Evolutionary conservation across 345 rosid genomes (phyloP).

Genomic region (Psidium guajava): DNA sequence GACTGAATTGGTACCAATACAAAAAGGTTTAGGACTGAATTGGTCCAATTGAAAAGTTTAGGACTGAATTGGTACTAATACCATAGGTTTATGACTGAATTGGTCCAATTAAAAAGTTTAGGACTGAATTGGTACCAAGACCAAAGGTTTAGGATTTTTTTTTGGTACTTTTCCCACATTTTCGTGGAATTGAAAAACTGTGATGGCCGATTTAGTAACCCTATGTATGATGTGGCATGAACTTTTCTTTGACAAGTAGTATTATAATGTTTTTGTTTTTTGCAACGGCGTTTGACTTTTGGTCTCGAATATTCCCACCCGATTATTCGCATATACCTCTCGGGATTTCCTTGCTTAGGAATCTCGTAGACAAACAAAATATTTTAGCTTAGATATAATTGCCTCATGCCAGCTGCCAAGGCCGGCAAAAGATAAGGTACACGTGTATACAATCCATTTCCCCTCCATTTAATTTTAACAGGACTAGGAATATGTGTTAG

Average conservation of each 20-base stretch:
- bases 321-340: neutral
- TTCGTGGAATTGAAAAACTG: neutral
- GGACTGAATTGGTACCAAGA: too few relatives aligned
- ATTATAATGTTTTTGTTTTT: neutral
- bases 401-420: neutral
- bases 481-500: neutral
- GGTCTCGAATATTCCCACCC: neutral
- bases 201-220: neutral
- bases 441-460: neutral
- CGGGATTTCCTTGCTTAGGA: neutral
- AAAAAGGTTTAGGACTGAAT: too few relatives aligned
- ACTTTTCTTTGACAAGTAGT: neutral
- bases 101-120: too few relatives aligned
- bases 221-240: too few relatives aligned
- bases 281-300: neutral
- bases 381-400: neutral
- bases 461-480: neutral
- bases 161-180: too few relatives aligned
- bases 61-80: too few relatives aligned
- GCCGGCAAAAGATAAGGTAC: neutral
- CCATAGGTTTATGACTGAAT: too few relatives aligned
- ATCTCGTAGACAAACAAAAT: neutral
- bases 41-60: too few relatives aligned
- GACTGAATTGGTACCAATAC: too few relatives aligned
- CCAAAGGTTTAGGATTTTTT: too few relatives aligned